Evolutionary conservation across 441 rosid genomes (phyloP).

Genomic region (Gossypium trilobum): DNA sequence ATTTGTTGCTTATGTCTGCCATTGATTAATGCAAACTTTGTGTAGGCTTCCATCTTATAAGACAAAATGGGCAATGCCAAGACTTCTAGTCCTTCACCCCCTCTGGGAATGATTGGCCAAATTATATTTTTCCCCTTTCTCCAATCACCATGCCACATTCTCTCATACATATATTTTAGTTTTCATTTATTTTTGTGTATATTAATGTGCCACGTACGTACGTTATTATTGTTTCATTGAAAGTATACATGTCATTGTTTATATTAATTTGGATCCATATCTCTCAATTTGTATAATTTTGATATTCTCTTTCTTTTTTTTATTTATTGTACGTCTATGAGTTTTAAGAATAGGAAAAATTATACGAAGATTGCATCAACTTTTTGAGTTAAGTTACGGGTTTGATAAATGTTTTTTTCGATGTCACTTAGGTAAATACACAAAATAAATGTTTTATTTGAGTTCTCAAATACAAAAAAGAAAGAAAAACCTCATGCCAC

Average conservation of each 20-base stretch:
- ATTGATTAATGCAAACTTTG: conserved; percentile 30
- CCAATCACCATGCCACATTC: background rate
- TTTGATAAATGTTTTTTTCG: too few relatives aligned
- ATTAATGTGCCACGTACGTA: too few relatives aligned
- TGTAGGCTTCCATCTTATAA: conserved; percentile 20
- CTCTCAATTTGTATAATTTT: too few relatives aligned
- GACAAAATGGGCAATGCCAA: conserved; percentile 10
- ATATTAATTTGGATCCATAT: too few relatives aligned
- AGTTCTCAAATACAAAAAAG: too few relatives aligned
- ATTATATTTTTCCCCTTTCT: background rate
- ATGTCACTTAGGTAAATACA: too few relatives aligned
- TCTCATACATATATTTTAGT: background rate
- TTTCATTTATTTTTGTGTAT: background rate
- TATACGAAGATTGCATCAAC: too few relatives aligned
- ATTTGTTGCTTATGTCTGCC: conserved; percentile 21
- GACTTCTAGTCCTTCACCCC: background rate
- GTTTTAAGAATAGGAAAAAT: background rate
- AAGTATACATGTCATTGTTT: too few relatives aligned
- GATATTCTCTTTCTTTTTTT: background rate
- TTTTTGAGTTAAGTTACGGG: too few relatives aligned
- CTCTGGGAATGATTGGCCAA: conserved; percentile 18
- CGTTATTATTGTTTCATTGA: too few relatives aligned
- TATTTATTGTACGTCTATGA: background rate
- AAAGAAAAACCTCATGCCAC: too few relatives aligned
- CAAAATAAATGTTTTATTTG: too few relatives aligned